Evolutionary conservation across 169 alveolate species (phyloP), one percentile per base, ranked within the genome.

Genomic region (Cryptosporidium viatorum): DNA sequence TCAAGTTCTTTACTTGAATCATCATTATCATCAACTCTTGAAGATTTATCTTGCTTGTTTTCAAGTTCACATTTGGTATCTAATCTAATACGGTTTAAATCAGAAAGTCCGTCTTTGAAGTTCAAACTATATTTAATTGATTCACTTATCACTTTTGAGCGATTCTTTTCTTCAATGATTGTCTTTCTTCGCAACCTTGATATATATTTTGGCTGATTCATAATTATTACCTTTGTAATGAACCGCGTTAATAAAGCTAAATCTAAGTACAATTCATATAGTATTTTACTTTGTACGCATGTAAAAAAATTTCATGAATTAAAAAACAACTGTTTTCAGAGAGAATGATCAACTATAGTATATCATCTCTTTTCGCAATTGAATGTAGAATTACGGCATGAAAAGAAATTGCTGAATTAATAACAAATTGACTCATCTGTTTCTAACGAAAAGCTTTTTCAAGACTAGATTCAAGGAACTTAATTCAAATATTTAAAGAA

Each of bases 151-250:
- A 21, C 21, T 21, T 52, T 3, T 9, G n/a, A 9, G 31, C 86
- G 50, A 58, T 18, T 55, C 23, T 73, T 60, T 55, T 73, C 86
- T 35, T 55, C 43, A 29, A 33, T 59, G 50, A 73, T 52, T 8
- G 86, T 73, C 12, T 50, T 73, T 39, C 86, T 73, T 8, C 52
- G 55, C 16, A 16, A 18, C 33, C 16, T 73, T 23, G 86, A 59
- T 7, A 21, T 52, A 59, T n/a, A 73, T 73, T 73, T 73, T 31
- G 59, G 86, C 2, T 12, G 51, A 67, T 14, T 33, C 74, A 67
- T 69, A 9, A 12, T 33, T 7, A 35, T 37, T 3, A 10, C 48
- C 29, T 65, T 31, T 65, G 4, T 6, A 3, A 6, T 10, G 35
- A 21, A 0, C 4, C 39, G 67, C 67, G 67, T 26, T 55, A 4